Conservation (phyloP, 225 moss, liverwort and hornwort genomes). For the Pseudisothecium myosuroides region DNA sequence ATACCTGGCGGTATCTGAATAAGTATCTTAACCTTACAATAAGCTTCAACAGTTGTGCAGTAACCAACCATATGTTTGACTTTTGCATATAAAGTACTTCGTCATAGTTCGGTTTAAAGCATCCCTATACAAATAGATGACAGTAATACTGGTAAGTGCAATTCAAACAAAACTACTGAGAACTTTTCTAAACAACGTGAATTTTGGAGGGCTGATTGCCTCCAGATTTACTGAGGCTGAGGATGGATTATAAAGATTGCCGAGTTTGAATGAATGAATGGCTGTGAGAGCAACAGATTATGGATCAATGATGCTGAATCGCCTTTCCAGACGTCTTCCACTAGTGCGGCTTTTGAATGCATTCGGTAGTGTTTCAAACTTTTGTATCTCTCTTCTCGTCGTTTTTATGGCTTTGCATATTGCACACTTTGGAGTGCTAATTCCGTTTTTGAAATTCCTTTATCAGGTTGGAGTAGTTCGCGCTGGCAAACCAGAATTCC, state of each 20-base stretch:
- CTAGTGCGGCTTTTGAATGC: neutral
- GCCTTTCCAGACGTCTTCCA: neutral
- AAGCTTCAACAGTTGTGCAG: neutral
- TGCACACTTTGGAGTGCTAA: neutral
- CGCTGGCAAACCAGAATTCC: conserved; percentile 28
- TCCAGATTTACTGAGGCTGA: conserved; percentile 8
- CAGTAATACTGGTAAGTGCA: neutral
- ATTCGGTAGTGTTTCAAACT: conserved; percentile 1
- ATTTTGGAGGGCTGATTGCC: conserved; percentile 1
- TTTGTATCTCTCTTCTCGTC: neutral
- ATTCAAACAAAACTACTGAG: neutral
- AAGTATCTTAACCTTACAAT: neutral
- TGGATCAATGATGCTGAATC: conserved; percentile 2
- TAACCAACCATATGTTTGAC: neutral
- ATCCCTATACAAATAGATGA: neutral
- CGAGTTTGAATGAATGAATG: neutral
- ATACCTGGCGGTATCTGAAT: neutral
- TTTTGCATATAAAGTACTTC: neutral
- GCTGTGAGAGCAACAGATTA: neutral
- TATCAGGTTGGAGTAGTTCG: conserved; percentile 45
- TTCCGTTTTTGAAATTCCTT: neutral
- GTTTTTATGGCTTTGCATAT: neutral
- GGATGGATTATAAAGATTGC: conserved; percentile 9
- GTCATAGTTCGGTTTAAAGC: neutral
- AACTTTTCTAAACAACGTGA: neutral